Base-by-base conservation (phyloP, 768 basidiomycete species). In the Pulveroboletus sp. region DNA sequence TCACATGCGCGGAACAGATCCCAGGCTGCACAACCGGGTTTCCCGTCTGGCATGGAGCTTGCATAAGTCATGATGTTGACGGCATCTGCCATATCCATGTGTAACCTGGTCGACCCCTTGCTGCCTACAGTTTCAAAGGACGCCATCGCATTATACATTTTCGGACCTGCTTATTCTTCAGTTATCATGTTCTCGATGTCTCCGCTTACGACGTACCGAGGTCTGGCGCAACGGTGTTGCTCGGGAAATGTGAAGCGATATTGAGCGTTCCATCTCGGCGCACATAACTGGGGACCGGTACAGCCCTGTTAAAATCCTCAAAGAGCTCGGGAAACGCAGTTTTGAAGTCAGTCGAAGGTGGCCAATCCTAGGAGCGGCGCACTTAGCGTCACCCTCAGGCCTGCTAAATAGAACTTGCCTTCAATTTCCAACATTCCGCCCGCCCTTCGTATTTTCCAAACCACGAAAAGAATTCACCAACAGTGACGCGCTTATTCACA, bases 1-100 rank as follows among this genome's bases (percentile, higher is more conserved):
- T 95, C 93, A 47, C 86, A 79, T 0, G 90, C 83, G 22, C 82
- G 79, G 72, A 81, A 97, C 39, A 98, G 72, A 63, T 96, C 93
- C 94, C 94, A 98, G 1, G 83, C 89, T 0, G 94, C 94, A 56
- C 80, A 83, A 4, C 94, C 94, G 2, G 78, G 77, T 26, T 68
- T 67, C 6, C 78, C 77, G 26, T 86, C 82, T 22, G 86, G 77
- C 13, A 61, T 69, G 10, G 72, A 65, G 40, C 76, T 70, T 9
- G 93, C 81, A 62, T 82, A 83, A 1, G 89, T 78, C 88, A 96
- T 89, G 52, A 97, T 78, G 64, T 97, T 97, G 53, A 96, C 71
- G 5, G 94, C 93, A 59, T 93, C 93, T 0, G 89, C 89, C 81
- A 93, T 90, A 67, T 92, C 91, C 89, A 95, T 92, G 58, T 96